Evolutionary conservation across 805 yeast genomes (phyloP), one percentile per base, ranked within the genome.

Genomic region (Saccharomycopsis javanensis): DNA sequence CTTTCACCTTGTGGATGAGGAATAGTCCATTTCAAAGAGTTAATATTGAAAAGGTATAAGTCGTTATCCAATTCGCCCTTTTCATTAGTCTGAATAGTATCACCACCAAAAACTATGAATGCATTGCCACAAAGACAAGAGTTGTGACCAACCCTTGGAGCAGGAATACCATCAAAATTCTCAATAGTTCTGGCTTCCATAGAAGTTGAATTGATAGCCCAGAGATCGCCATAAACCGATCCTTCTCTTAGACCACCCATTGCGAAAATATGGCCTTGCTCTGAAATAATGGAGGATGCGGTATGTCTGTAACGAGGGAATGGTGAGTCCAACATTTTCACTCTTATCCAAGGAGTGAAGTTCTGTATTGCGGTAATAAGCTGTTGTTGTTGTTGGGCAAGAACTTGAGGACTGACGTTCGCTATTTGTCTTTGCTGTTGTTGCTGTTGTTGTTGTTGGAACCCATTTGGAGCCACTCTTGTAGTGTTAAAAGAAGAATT

Each of bases 121-220:
- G 98, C 98, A 67, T 91, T 92, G 13, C 98, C 99, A 60, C 96
- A 85, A 34, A 92, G 76, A 8, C 91, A 86, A 1, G 96, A 79
- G 5, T 96, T 88, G 71, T 94, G 99, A 3, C 98, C 98, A 5
- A 92, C 97, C 65, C 99, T 82, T 34, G 98, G 97, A 18, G 96
- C 92, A 1, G 97, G 97, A 16, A 88, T 81, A 54, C 86, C 83
- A 60, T 85, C 88, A 54, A 81, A 80, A 60, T 86, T 87, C 59
- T 86, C 88, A 53, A 85, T 76, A 64, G 75, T 85, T 54, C 77
- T 69, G 50, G 73, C 82, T 66, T 65, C 71, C 63, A 64, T 75
- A 46, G 71, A 72, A 63, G 66, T 72, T 53, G 66, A 68, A 56
- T 62, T 60, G 35, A 70, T 71, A 56, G 69, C 77, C 99, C 99